A percentile compares a stretch with the other conserved stretches of the same genome.
phyloP scores from a whole-genome alignment of 2,329 filamentous ascomycete genomes.

The Nemania serpens region DNA sequence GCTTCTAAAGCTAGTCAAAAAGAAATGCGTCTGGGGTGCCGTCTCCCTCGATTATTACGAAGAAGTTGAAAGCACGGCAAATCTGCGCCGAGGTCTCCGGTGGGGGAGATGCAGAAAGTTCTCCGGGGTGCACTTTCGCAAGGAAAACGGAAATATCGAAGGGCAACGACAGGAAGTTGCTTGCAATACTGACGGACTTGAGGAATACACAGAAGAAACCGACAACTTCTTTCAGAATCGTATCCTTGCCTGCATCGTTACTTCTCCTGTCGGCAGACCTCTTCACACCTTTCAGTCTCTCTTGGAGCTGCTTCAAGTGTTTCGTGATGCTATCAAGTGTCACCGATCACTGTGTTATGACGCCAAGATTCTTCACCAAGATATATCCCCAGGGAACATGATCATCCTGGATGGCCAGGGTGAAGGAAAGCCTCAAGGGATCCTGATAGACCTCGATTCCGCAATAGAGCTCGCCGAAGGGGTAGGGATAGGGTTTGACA shows the following conservation, averaged over 20 bases:
- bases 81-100: constrained; percentile 34
- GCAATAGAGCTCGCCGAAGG: constrained; percentile 26
- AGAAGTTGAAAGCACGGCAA: constrained; percentile 34
- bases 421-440: constrained; percentile 25
- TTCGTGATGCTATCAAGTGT: constrained; percentile 33
- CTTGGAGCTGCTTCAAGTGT: constrained; percentile 30
- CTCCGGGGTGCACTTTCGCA: not conserved
- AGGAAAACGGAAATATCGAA: constrained; percentile 14
- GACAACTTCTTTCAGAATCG: constrained; percentile 29
- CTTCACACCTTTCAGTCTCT: constrained; percentile 30
- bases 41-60: constrained; percentile 38
- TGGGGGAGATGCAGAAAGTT: constrained; percentile 33
- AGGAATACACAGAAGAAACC: constrained; percentile 30
- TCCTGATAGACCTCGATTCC: constrained; percentile 36
- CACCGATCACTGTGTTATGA: constrained; percentile 32
- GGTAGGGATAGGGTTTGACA: constrained; percentile 4
- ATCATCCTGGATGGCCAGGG: constrained; percentile 32
- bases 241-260: constrained; percentile 32
- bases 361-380: constrained; percentile 34
- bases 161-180: constrained; percentile 13
- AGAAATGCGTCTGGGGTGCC: constrained; percentile 38
- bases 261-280: constrained; percentile 33
- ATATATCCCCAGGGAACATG: constrained; percentile 33
- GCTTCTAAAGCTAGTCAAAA: constrained; percentile 38
- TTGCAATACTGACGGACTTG: constrained; percentile 17